Base-by-base conservation (phyloP, 371 early-diverging fungal species). In the Dichotomocladium elegans region DNA sequence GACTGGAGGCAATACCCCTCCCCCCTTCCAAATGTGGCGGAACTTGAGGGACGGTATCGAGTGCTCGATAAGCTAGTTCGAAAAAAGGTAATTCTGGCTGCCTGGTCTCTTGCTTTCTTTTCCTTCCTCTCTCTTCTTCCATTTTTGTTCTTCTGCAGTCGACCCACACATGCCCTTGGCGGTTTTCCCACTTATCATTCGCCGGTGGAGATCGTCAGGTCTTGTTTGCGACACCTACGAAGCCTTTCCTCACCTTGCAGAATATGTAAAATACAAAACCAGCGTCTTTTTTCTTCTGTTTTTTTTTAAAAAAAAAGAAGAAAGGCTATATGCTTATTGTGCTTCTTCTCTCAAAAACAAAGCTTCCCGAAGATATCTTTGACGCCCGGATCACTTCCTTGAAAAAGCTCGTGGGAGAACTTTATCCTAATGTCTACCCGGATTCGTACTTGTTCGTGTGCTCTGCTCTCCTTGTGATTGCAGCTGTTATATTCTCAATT, bases 401-500 rank as follows among this genome's bases (percentile, higher is more conserved):
- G 24, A 41, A 63, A 9, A 15, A 51, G n/a, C 54, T 69, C 55
- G 51, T 65, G 25, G 33, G 48, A 4, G 53, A 28, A 15, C 55
- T 54, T 41, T 73, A 58, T 24, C 74, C 74, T 4, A 63, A 67
- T 47, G 35, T 70, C 30, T 67, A 62, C 56, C 40, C 65, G 11
- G 70, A 73, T 19, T 64, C 65, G 1, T 67, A 67, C 33, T 47
- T 69, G 28, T 73, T 73, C 44, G n/a, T 61, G 15, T 22, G 40
- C 5, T 67, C 74, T 6, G 53, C 67, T 7, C 14, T 42, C 12
- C 45, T 73, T 11, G 68, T 73, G n/a, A 43, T 70, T 29, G 54
- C 40, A n/a, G 57, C 74, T 26, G 74, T 68, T 3, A 63, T 54
- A 8, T 63, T 73, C 43, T 61, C 74, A 15, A 62, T 73, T 11